A percentile compares a stretch with the other conserved stretches of the same genome.
These are phyloP conservation scores for Apiotrichum domesticum DNA, from an alignment of 1,284 basidiomycete species.

Conservation along the genomic window DNA sequence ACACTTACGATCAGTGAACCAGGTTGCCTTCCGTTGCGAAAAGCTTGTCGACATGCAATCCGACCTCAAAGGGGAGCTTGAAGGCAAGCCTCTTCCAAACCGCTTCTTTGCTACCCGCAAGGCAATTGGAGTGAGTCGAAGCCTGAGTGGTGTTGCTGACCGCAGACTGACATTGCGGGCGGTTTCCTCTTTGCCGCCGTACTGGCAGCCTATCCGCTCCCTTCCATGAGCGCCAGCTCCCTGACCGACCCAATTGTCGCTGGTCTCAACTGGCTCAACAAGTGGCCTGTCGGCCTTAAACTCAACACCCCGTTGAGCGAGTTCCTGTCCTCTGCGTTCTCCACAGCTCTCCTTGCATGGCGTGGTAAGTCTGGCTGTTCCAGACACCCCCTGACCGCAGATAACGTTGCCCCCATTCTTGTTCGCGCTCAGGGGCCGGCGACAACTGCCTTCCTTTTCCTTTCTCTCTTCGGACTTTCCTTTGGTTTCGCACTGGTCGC, in stretches of 20 bases:
- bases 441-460: slow-evolving; percentile 4
- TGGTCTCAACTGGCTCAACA: slow-evolving; percentile 65
- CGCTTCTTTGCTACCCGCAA: background rate
- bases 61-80: background rate
- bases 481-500: slow-evolving; percentile 26
- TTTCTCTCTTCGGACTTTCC: slow-evolving; percentile 27
- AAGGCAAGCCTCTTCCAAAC: background rate
- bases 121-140: background rate
- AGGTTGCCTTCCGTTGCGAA: background rate
- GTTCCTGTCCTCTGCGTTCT: slow-evolving; percentile 69
- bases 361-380: slow-evolving; percentile 53
- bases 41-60: background rate
- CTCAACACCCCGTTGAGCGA: slow-evolving; percentile 86
- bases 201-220: background rate
- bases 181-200: slow-evolving; percentile 1
- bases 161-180: slow-evolving; percentile 1
- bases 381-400: slow-evolving; percentile 4
- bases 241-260: slow-evolving; percentile 11
- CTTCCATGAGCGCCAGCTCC: background rate
- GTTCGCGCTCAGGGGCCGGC: slow-evolving; percentile 7
- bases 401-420: slow-evolving; percentile 9
- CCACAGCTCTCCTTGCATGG: slow-evolving; percentile 61
- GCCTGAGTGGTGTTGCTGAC: background rate
- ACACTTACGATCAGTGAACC: background rate
- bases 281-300: slow-evolving; percentile 94